phyloP scores from a whole-genome alignment of 768 basidiomycete species.

The Clitopilus hobsonii region DNA sequence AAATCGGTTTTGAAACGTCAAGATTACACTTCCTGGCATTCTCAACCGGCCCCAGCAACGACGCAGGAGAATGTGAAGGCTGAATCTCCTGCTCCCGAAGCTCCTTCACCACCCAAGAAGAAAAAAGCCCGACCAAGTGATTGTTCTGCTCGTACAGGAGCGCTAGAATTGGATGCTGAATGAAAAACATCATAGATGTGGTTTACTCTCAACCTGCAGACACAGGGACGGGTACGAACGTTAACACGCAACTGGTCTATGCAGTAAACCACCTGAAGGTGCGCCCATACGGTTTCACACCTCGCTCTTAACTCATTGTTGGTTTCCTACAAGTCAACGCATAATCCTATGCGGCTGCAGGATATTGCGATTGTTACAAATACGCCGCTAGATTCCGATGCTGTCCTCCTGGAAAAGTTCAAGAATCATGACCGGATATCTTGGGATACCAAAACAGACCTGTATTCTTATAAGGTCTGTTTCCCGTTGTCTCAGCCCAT shows the following conservation, averaged over 20 bases:
- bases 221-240: slow-evolving; percentile 73
- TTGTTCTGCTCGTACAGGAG: slow-evolving; percentile 36
- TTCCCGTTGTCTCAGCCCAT: background rate
- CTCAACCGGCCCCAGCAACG: slow-evolving; percentile 42
- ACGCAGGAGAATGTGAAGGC: slow-evolving; percentile 12
- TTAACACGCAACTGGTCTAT: slow-evolving; percentile 85
- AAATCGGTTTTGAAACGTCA: slow-evolving; percentile 59
- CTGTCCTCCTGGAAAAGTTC: slow-evolving; percentile 73
- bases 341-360: slow-evolving; percentile 80
- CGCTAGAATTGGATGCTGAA: slow-evolving; percentile 11
- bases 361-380: slow-evolving; percentile 81
- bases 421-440: slow-evolving; percentile 73
- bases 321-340: slow-evolving; percentile 44
- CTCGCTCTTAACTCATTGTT: slow-evolving; percentile 3
- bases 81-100: slow-evolving; percentile 15
- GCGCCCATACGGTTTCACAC: slow-evolving; percentile 10
- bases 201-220: slow-evolving; percentile 88
- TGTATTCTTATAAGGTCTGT: slow-evolving; percentile 82
- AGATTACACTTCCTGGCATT: slow-evolving; percentile 75
- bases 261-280: slow-evolving; percentile 82
- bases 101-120: slow-evolving; percentile 25
- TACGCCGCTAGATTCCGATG: slow-evolving; percentile 72
- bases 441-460: slow-evolving; percentile 77
- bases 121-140: slow-evolving; percentile 65
- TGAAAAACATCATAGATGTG: slow-evolving; percentile 40